Evolutionary conservation across 495 filamentous ascomycete genomes (phyloP).

Genomic region (Trichodelitschia bisporula): DNA sequence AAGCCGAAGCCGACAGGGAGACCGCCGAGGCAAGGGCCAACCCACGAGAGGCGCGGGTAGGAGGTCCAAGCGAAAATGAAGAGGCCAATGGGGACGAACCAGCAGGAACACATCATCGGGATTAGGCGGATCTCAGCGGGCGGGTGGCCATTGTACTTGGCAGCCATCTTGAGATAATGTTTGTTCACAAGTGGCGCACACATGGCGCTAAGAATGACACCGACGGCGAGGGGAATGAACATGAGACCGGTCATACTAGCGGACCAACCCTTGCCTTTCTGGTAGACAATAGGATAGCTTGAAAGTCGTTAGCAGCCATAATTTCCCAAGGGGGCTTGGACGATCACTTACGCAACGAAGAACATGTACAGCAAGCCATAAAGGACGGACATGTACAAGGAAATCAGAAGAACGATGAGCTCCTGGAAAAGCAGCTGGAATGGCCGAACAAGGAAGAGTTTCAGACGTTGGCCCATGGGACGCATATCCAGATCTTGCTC

Average conservation of each 20-base stretch:
- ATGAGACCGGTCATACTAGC: constrained; percentile 50
- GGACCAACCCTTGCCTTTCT: constrained; percentile 47
- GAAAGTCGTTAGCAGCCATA: neutral
- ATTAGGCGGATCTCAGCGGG: constrained; percentile 54
- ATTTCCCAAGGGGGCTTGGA: neutral
- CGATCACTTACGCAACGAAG: constrained; percentile 31
- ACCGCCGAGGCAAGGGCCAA: constrained; percentile 46
- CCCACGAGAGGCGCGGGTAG: constrained; percentile 38
- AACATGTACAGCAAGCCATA: constrained; percentile 69
- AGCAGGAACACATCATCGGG: constrained; percentile 70
- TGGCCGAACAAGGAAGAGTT: constrained; percentile 45
- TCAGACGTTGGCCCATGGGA: constrained; percentile 33
- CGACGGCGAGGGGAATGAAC: constrained; percentile 53
- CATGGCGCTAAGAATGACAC: constrained; percentile 35
- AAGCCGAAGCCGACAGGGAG: constrained; percentile 65
- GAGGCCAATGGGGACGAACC: constrained; percentile 49
- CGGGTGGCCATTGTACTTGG: constrained; percentile 37
- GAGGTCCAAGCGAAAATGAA: constrained; percentile 77
- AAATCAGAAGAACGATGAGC: constrained; percentile 54
- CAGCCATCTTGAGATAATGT: constrained; percentile 39
- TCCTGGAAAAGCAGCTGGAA: constrained; percentile 62
- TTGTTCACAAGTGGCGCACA: constrained; percentile 53
- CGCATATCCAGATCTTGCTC: constrained; percentile 48
- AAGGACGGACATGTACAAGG: constrained; percentile 54
- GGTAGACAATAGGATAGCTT: constrained; percentile 56